Evolutionary conservation across 257 asterid species (phyloP), one percentile per base, ranked within the genome.

Genomic region (Capsicum baccatum): DNA sequence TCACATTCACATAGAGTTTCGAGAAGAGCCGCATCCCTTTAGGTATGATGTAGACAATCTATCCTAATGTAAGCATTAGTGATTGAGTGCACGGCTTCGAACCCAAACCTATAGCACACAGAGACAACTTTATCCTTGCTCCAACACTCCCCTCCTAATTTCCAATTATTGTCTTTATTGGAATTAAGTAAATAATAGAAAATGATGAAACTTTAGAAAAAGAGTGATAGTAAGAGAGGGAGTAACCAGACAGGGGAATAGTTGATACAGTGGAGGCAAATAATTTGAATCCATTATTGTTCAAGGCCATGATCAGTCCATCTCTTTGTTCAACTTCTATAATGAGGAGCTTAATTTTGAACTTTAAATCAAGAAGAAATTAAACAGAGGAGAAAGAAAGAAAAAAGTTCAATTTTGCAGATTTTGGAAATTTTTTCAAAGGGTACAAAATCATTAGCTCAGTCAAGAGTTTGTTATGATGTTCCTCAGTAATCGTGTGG

Each of bases 171-270:
- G 47, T 76, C 19, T 50, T 84, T 52, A 8, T 52, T 21, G 14
- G 48, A 26, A 26, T 8, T 52, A 33, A 33, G 17, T 8, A 71
- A 71, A 10, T 12, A 39, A 39, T 47, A 47, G 39, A 48, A 73
- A 47, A 73, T 47, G 37, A 73, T 50, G 37, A 50, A 74, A 8
- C 80, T n/a, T 73, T 19, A 48, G 13, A 68, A 37, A 39, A 10
- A 39, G 9, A 39, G 54, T 37, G 26, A 68, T 37, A 68, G 33
- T 47, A 48, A 74, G 60, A 74, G 81, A 74, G 81, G 58, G 81
- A 50, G 81, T 74, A 74, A 74, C 81, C 81, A 19, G 81, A 74
- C 62, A 21, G 81, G 81, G 81, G 81, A 74, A 74, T 44, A 74
- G 50, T 44, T 0, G 81, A 74, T 74, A 50, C 9, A 3, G 57